Percentiles rank a stretch among this genome's conserved stretches.
These are phyloP conservation scores for Diutina mesorugosa DNA, from an alignment of 1,139 yeast genomes.

Conservation along the genomic window DNA sequence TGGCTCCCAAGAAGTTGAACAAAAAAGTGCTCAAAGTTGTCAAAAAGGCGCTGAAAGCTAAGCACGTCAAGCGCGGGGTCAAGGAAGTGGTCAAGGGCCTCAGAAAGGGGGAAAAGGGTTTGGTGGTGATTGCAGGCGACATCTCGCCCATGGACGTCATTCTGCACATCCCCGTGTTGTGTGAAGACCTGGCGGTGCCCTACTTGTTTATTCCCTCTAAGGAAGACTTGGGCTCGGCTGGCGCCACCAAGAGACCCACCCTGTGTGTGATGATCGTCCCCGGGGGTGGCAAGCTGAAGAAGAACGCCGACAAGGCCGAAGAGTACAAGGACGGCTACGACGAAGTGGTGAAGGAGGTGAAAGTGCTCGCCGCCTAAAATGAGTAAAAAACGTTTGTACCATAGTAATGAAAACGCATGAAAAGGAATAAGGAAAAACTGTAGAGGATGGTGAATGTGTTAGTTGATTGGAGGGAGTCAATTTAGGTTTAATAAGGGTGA, in stretches of 20 bases:
- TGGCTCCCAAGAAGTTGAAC: conserved; percentile 92
- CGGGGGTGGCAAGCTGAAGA: conserved; percentile 82
- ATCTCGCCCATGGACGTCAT: conserved; percentile 96
- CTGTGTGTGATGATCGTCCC: conserved; percentile 97
- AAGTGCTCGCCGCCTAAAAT: conserved; percentile 5
- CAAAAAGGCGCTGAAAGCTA: conserved; percentile 94
- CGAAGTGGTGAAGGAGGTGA: conserved; percentile 86
- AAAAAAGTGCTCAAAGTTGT: conserved; percentile 92
- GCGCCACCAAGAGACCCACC: conserved; percentile 98
- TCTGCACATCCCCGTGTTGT: conserved; percentile 91
- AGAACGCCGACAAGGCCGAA: conserved; percentile 65
- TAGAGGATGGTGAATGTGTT: background rate
- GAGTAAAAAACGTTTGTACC: background rate
- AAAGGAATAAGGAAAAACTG: background rate
- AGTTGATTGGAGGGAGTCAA: background rate
- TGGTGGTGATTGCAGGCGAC: conserved; percentile 94
- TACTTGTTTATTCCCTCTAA: conserved; percentile 89
- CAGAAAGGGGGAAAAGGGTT: conserved; percentile 95
- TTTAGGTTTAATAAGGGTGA: background rate
- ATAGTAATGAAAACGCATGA: background rate
- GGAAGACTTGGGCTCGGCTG: conserved; percentile 97
- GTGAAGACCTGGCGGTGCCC: conserved; percentile 90
- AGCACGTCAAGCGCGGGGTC: conserved; percentile 97
- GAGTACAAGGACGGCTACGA: conserved; percentile 90
- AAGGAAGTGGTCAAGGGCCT: conserved; percentile 97